phyloP scores from a whole-genome alignment of 139 green algal species.

The Auxenochlorella protothecoides region DNA sequence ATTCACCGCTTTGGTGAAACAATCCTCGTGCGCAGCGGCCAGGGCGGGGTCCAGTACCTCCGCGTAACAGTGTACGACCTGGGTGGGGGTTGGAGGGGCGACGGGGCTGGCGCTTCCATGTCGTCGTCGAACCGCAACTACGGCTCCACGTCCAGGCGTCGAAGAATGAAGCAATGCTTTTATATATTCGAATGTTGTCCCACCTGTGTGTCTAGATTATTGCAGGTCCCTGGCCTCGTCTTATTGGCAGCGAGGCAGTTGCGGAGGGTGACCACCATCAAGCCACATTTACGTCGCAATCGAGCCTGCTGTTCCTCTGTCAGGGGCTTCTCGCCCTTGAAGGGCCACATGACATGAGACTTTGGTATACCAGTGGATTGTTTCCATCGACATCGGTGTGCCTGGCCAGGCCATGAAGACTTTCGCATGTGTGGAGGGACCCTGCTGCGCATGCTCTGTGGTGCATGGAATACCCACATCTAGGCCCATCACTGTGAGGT shows the following conservation, averaged over 20 bases:
- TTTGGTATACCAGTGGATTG: no score
- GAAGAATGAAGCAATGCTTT: no score
- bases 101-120: not conserved
- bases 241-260: not conserved
- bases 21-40: not conserved
- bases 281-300: not conserved
- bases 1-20: slow-evolving; percentile 7
- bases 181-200: no score
- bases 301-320: not conserved
- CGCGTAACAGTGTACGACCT: slow-evolving; percentile 8
- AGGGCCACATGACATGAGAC: not conserved
- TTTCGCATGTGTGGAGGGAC: no score
- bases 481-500: no score
- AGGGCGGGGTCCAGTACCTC: slow-evolving; percentile 1
- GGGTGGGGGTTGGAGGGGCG: not conserved
- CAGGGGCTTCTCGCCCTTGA: not conserved
- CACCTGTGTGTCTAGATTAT: not conserved
- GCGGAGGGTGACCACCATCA: not conserved
- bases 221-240: not conserved
- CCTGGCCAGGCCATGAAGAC: no score
- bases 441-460: no score
- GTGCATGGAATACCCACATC: no score
- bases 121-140: not conserved
- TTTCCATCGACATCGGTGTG: no score
- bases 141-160: not conserved